These are phyloP conservation scores for Pyracantha coccinea DNA, from an alignment of 331 rosid species.

Conservation along the genomic window DNA sequence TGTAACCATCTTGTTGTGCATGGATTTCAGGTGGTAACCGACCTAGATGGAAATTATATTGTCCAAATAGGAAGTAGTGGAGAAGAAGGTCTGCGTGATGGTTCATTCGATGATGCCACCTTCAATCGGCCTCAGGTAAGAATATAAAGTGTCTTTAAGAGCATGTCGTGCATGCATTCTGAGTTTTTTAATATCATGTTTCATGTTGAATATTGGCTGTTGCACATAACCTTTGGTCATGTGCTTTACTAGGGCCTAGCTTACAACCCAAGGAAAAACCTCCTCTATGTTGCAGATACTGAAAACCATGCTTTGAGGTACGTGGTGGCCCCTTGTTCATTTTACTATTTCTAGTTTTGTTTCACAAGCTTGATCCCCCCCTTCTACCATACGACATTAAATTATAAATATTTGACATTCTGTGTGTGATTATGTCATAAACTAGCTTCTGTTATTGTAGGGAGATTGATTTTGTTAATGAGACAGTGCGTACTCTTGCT, in stretches of 20 bases:
- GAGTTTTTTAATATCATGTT: constrained; percentile 7
- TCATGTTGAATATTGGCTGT: constrained; percentile 11
- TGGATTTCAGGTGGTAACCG: constrained; percentile 77
- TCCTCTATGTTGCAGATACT: constrained; percentile 91
- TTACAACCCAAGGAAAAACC: constrained; percentile 79
- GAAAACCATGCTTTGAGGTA: constrained; percentile 99
- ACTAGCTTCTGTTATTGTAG: constrained; percentile 28
- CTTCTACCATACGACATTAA: background rate
- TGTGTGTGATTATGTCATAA: background rate
- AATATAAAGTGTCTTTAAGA: constrained; percentile 2
- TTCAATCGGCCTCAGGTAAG: constrained; percentile 93
- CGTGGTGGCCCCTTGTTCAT: background rate
- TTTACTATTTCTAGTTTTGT: background rate
- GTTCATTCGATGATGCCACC: constrained; percentile 75
- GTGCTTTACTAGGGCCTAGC: constrained; percentile 71
- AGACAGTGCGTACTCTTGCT: constrained; percentile 77
- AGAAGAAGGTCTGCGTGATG: constrained; percentile 88
- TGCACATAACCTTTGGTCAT: constrained; percentile 12
- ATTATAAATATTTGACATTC: background rate
- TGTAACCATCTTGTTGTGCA: constrained; percentile 17
- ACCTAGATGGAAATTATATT: constrained; percentile 68
- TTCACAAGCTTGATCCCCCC: background rate
- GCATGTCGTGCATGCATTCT: background rate
- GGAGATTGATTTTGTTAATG: constrained; percentile 85
- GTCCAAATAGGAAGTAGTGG: constrained; percentile 94